Percentiles rank a stretch among this genome's conserved stretches.
Evolutionary conservation across 2,329 filamentous ascomycete genomes (phyloP).

Genomic region (Ophiognomonia clavigignenti-juglandacearum): DNA sequence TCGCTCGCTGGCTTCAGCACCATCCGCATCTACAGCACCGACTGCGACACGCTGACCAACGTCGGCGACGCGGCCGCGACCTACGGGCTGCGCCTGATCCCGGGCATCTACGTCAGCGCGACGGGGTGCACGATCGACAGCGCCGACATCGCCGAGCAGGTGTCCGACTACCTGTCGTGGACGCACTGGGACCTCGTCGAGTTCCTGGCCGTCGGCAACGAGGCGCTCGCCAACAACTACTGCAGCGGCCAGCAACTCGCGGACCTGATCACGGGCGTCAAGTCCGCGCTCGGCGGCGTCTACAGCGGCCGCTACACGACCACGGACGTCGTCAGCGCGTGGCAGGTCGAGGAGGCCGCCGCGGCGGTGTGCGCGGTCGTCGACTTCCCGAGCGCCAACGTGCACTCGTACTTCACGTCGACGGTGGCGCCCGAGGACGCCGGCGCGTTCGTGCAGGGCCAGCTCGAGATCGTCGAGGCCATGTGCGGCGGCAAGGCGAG

Average conservation of each 20-base stretch:
- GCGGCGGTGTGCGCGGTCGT: conserved; percentile 64
- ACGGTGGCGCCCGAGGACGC: conserved; percentile 58
- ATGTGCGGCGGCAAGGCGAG: conserved; percentile 69
- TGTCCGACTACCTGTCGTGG: conserved; percentile 68
- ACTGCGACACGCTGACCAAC: conserved; percentile 76
- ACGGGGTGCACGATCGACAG: conserved; percentile 53
- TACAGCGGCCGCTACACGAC: conserved; percentile 77
- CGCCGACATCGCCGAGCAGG: conserved; percentile 65
- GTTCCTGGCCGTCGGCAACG: conserved; percentile 85
- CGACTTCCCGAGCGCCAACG: conserved; percentile 78
- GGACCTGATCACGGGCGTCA: conserved; percentile 64
- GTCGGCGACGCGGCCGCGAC: conserved; percentile 65
- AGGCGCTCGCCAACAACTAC: conserved; percentile 75
- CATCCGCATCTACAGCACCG: conserved; percentile 84
- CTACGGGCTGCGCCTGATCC: conserved; percentile 71
- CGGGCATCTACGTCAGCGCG: conserved; percentile 79
- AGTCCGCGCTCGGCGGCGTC: conserved; percentile 58
- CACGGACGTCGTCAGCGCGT: conserved; percentile 77
- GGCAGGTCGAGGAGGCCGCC: conserved; percentile 58
- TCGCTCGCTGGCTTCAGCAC: conserved; percentile 61
- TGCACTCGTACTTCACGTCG: conserved; percentile 92
- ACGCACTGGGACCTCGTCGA: conserved; percentile 70
- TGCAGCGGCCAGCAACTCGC: conserved; percentile 61
- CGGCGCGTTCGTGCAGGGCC: conserved; percentile 68
- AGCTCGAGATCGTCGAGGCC: conserved; percentile 66